Percentiles rank a stretch among this genome's conserved stretches.
Conservation (phyloP, 352 stramenopile species). For the Thalassiosira exigua region DNA sequence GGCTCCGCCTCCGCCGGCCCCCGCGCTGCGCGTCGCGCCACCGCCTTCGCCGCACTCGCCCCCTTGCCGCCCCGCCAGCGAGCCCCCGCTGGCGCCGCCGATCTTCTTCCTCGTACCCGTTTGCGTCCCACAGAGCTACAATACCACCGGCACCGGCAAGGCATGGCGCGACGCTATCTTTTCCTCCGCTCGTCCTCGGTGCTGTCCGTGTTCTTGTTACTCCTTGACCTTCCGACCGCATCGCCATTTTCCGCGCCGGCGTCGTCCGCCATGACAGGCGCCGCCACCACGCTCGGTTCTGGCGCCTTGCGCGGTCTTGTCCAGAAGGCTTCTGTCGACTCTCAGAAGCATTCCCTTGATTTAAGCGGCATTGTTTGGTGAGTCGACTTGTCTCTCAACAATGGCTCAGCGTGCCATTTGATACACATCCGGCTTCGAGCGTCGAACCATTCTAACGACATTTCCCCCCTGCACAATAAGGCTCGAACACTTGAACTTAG, state of each 20-base stretch:
- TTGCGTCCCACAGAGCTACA: too few species aligned
- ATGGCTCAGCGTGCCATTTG: neutral
- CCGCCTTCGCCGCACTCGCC: neutral
- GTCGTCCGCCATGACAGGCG: neutral
- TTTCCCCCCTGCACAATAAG: neutral
- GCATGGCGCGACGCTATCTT: too few species aligned
- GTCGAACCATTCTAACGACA: neutral
- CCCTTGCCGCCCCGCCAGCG: neutral
- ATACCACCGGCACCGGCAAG: too few species aligned
- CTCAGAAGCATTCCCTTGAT: constrained; percentile 41
- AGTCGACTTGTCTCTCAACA: neutral
- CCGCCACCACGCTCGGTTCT: constrained; percentile 31
- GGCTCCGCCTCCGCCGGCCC: too few species aligned
- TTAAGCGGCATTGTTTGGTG: constrained; percentile 60
- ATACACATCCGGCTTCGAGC: neutral
- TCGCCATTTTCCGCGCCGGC: too few species aligned
- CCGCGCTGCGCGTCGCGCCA: too few species aligned
- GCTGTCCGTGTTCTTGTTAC: too few species aligned
- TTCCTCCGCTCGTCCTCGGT: too few species aligned
- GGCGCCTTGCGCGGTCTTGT: constrained; percentile 32
- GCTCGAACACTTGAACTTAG: constrained; percentile 74
- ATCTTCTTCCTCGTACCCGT: too few species aligned
- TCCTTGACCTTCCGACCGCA: too few species aligned
- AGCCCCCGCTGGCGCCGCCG: too few species aligned
- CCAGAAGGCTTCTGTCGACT: constrained; percentile 25